Base-by-base conservation (phyloP, 352 stramenopile genomes). In the Paralagenidium karlingii region DNA sequence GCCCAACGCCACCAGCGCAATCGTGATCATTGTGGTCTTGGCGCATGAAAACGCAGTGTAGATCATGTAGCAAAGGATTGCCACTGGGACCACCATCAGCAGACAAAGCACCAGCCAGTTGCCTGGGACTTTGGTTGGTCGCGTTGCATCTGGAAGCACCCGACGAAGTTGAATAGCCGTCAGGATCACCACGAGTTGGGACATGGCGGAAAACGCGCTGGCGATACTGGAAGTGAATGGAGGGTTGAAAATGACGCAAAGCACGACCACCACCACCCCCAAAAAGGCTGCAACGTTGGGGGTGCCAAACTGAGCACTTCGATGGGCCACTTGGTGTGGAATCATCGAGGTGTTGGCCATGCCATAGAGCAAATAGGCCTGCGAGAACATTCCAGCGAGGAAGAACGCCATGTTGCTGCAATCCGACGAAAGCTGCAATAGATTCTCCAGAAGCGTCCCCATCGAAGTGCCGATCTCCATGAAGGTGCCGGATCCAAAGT, bases 161-260 rank as follows among this genome's bases (percentile, higher is more conserved):
- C 75, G 45, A 3, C 92, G 76, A 7, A 98, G 60, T 21, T 88
- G 77, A 36, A 97, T 63, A 55, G 94, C 82, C 1, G 91, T 74
- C 9, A 55, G 60, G 48, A 96, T 94, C 43, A 97, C 88, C 24
- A 97, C 49, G 3, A 97, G 31, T 29, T 96, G 58, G 11, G 78
- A 55, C 15, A 78, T 59, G 12, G 73, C 68, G 30, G 92, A 94
- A 44, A 93, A 89, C 7, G 91, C 79, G 96, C 70, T 11, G 77
- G 61, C 6, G 95, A 40, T 33, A 93, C 60, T 30, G 64, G 58
- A 20, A 88, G n/a, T n/a, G n/a, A n/a, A n/a, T n/a, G n/a, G n/a
- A 47, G 38, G 86, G 88, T 34, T n/a, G n/a, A n/a, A n/a, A n/a
- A n/a, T n/a, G n/a, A n/a, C n/a, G n/a, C n/a, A n/a, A n/a, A n/a